Conservation (phyloP, 176 grass and related monocot species). For the Oryza rufipogon region DNA sequence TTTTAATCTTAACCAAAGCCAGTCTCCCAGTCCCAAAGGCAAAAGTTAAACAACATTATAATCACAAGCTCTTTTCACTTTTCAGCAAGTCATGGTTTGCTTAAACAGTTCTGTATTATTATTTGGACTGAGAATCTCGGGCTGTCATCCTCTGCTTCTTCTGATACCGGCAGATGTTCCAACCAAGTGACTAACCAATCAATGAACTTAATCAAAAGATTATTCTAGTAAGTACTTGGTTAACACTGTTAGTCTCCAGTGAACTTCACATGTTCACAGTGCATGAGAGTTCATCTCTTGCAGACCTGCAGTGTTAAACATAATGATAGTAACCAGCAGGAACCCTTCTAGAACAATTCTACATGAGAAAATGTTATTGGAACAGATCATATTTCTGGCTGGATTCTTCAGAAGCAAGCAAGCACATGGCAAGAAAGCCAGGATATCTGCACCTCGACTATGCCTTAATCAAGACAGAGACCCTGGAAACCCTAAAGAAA, state of each 20-base stretch:
- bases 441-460: slow-evolving; percentile 36
- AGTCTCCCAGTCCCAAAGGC: slow-evolving; percentile 22
- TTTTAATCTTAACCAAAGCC: slow-evolving; percentile 26
- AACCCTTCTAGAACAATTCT: slow-evolving; percentile 40
- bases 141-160: neutral
- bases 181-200: slow-evolving; percentile 8
- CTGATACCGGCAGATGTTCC: slow-evolving; percentile 43
- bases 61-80: slow-evolving; percentile 35
- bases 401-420: slow-evolving; percentile 51
- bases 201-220: slow-evolving; percentile 7
- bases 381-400: slow-evolving; percentile 5
- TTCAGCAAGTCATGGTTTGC: neutral
- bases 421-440: slow-evolving; percentile 27
- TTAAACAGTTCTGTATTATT: neutral
- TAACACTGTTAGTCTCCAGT: neutral
- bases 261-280: neutral
- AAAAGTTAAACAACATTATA: slow-evolving; percentile 23
- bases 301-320: slow-evolving; percentile 26
- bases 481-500: slow-evolving; percentile 20
- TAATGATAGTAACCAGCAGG: neutral
- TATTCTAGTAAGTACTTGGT: neutral
- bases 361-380: slow-evolving; percentile 24
- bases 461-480: slow-evolving; percentile 29
- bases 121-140: slow-evolving; percentile 11
- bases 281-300: neutral